Percentiles rank a stretch among this genome's conserved stretches.
These are phyloP conservation scores for Perkinsela sp. DNA, from an alignment of 208 protist genomes.

Conservation along the genomic window DNA sequence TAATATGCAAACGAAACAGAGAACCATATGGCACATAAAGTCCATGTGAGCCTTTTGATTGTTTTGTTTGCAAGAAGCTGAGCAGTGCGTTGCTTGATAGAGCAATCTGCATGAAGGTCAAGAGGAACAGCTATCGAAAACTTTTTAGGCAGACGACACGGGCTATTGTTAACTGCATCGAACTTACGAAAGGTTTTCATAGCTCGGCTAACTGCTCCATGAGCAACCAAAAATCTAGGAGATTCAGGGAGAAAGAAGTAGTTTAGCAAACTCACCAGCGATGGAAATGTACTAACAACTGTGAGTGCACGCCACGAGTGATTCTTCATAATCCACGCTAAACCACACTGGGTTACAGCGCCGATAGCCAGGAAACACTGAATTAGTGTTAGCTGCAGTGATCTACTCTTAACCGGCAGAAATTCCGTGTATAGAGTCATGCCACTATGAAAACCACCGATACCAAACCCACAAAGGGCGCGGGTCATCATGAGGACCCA, in stretches of 20 bases:
- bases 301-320: background rate
- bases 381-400: background rate
- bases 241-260: background rate
- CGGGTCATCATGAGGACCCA: background rate
- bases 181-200: background rate
- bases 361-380: conserved; percentile 2
- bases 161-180: background rate
- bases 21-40: background rate
- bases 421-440: conserved; percentile 3
- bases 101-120: background rate
- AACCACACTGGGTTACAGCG: background rate
- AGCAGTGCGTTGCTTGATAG: background rate
- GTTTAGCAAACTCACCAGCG: background rate
- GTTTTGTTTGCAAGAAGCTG: background rate
- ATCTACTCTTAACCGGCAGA: conserved; percentile 1
- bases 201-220: background rate
- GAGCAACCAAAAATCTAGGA: background rate
- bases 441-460: conserved; percentile 1
- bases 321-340: background rate
- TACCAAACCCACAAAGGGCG: conserved; percentile 1
- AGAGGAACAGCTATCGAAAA: background rate
- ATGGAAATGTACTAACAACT: background rate
- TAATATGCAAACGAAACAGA: background rate
- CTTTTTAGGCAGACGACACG: background rate
- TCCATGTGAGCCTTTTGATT: background rate